Evolutionary conservation across 2,329 filamentous ascomycete species (phyloP), one percentile per base, ranked within the genome.

Genomic region (Calcarisporium arbuscula): DNA sequence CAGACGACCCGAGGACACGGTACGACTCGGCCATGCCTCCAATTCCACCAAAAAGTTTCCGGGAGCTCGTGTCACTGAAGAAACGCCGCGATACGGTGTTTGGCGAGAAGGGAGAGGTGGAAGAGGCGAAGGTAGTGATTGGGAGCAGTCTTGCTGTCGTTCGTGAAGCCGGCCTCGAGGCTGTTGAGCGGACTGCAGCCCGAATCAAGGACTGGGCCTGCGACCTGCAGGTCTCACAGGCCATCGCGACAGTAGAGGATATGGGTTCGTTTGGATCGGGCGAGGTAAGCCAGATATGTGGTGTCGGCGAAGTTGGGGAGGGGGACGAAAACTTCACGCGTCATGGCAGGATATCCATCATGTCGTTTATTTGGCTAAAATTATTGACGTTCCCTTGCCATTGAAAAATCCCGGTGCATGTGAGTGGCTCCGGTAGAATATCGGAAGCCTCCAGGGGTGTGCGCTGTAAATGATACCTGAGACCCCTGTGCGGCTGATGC

Each of bases 1-100:
- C 82, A 18, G 87, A 92, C 32, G 79, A 77, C 40, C 79, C 81
- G 53, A 92, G 85, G 21, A 88, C 84, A 35, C 83, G 74, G 57
- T 95, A 95, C 10, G 66, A 61, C 39, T 68, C 57, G 21, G 52
- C 43, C 18, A 66, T 41, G 16, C 50, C 50, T 7, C 55, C 50
- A 8, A 67, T 42, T 5, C 56, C 53, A 31, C 55, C 53, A 15
- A 67, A 46, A 3, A 61, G 47, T 4, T 43, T 50, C 29, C 54
- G 52, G 12, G 46, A 37, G 12, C 50, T 39, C 17, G 66, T 59
- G 41, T 42, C 58, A 48, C 55, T 54, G 38, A 70, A 64, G 18
- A 45, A 44, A 28, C 67, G 56, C 6, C 40, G 40, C 35, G 47
- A 43, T n/a, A 26, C 15, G n/a, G 14, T 17, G 30, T 27, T 22